phyloP scores from a whole-genome alignment of 2,329 filamentous ascomycete species.

The Ophiocordyceps camponoti-saundersi region DNA sequence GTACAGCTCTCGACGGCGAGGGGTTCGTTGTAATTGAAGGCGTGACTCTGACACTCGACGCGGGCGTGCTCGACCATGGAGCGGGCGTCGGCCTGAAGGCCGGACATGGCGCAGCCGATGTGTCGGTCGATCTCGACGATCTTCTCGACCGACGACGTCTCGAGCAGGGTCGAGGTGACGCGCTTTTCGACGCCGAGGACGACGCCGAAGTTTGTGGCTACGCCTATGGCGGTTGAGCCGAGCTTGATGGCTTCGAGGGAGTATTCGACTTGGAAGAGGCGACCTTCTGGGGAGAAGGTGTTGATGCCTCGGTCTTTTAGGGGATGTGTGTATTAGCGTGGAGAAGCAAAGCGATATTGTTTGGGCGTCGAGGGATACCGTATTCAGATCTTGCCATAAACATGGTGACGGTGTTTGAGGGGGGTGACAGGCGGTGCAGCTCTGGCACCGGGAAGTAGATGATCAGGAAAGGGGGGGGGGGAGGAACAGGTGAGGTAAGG shows the following conservation, averaged over 20 bases:
- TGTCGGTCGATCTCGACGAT: slow-evolving; percentile 98
- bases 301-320: slow-evolving; percentile 90
- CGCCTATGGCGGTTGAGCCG: slow-evolving; percentile 92
- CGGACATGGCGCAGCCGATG: slow-evolving; percentile 97
- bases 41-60: slow-evolving; percentile 91
- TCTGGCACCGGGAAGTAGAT: not conserved
- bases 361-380: slow-evolving; percentile 34
- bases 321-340: slow-evolving; percentile 5
- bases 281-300: slow-evolving; percentile 98
- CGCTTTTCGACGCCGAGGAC: slow-evolving; percentile 98
- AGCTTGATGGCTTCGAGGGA: slow-evolving; percentile 99
- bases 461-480: not conserved
- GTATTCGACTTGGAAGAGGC: slow-evolving; percentile 99
- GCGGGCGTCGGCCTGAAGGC: slow-evolving; percentile 90
- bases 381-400: slow-evolving; percentile 99
- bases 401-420: slow-evolving; percentile 46
- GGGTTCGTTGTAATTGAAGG: slow-evolving; percentile 94
- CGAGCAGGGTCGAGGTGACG: slow-evolving; percentile 90
- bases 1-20: slow-evolving; percentile 95
- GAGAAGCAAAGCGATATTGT: slow-evolving; percentile 6
- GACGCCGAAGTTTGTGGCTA: slow-evolving; percentile 87
- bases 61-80: slow-evolving; percentile 97
- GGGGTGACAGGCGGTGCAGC: not conserved
- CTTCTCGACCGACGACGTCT: slow-evolving; percentile 97
- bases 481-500: not conserved